These are phyloP conservation scores for Geotrichum armillariae DNA, from an alignment of 1,139 yeast genomes.

Conservation along the genomic window DNA sequence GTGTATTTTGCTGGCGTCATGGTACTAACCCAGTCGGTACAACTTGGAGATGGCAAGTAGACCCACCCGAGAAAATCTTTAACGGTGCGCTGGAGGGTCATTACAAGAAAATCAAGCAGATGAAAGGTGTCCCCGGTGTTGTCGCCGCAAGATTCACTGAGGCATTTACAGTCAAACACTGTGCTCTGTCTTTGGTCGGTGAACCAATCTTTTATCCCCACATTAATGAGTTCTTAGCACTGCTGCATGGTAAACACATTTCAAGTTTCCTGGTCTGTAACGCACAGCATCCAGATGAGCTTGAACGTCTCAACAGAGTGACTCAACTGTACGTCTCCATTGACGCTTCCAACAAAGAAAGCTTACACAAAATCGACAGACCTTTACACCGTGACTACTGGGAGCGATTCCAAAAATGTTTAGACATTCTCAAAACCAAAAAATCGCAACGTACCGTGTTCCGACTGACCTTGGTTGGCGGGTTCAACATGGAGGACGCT, in stretches of 20 bases:
- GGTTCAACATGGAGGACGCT: conserved; percentile 73
- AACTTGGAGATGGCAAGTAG: conserved; percentile 95
- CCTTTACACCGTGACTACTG: conserved; percentile 90
- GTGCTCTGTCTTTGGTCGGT: conserved; percentile 90
- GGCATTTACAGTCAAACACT: conserved; percentile 84
- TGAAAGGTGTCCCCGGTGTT: conserved; percentile 95
- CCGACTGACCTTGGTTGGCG: conserved; percentile 86
- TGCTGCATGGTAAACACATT: conserved; percentile 76
- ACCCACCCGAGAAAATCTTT: conserved; percentile 78
- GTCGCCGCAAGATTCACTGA: conserved; percentile 87
- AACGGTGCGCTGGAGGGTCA: conserved; percentile 89
- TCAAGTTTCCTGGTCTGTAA: conserved; percentile 90
- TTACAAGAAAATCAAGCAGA: conserved; percentile 85
- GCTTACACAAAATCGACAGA: conserved; percentile 79
- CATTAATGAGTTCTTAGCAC: conserved; percentile 76
- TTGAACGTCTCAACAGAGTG: conserved; percentile 66
- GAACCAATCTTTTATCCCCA: conserved; percentile 94
- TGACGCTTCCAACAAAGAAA: conserved; percentile 84
- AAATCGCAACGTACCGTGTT: conserved; percentile 86
- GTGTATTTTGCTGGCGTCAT: conserved; percentile 98
- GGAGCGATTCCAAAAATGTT: conserved; percentile 81
- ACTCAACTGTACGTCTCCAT: conserved; percentile 91
- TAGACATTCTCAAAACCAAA: conserved; percentile 78
- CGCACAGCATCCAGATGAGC: conserved; percentile 91
- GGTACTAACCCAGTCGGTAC: conserved; percentile 97